Percentiles rank a stretch among this genome's conserved stretches.
Conservation (phyloP, 768 basidiomycete species). For the Ramaria sp. region DNA sequence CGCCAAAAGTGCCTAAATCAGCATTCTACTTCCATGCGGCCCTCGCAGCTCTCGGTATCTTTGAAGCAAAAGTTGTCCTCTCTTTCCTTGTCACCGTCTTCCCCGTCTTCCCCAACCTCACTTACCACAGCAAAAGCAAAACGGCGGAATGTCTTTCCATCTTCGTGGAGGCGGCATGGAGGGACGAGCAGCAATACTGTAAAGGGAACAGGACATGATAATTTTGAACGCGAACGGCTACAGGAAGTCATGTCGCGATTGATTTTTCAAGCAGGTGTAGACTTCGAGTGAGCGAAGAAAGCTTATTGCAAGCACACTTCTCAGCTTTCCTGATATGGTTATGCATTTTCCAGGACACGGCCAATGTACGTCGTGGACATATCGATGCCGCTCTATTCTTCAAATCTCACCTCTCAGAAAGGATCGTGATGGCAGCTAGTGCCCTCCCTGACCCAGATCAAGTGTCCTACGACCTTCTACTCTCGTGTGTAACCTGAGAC, state of each 20-base stretch:
- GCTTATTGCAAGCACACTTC: conserved; percentile 1
- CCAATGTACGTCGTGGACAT: conserved; percentile 53
- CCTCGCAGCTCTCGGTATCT: conserved; percentile 9
- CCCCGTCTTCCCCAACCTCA: conserved; percentile 9
- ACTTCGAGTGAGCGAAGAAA: conserved; percentile 58
- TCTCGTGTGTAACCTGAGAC: conserved; percentile 39
- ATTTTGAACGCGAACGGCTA: conserved; percentile 30
- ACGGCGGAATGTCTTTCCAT: conserved; percentile 20
- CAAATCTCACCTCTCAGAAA: conserved; percentile 20
- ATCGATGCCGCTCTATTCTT: neutral
- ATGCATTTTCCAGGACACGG: conserved; percentile 45
- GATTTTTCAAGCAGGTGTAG: conserved; percentile 84
- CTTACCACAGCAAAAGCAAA: conserved; percentile 40
- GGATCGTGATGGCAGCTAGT: conserved; percentile 77
- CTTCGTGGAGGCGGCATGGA: conserved; percentile 12
- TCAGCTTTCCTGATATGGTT: neutral
- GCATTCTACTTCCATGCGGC: conserved; percentile 1
- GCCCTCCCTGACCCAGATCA: conserved; percentile 71
- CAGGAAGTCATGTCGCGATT: conserved; percentile 59
- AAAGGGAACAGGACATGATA: conserved; percentile 11
- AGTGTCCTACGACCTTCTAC: conserved; percentile 66
- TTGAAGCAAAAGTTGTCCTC: conserved; percentile 16
- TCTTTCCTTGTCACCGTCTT: conserved; percentile 11
- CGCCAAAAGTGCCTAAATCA: neutral
- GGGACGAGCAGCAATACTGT: neutral